phyloP scores from a whole-genome alignment of 75 land plant genomes.

The Cryptomeria japonica region DNA sequence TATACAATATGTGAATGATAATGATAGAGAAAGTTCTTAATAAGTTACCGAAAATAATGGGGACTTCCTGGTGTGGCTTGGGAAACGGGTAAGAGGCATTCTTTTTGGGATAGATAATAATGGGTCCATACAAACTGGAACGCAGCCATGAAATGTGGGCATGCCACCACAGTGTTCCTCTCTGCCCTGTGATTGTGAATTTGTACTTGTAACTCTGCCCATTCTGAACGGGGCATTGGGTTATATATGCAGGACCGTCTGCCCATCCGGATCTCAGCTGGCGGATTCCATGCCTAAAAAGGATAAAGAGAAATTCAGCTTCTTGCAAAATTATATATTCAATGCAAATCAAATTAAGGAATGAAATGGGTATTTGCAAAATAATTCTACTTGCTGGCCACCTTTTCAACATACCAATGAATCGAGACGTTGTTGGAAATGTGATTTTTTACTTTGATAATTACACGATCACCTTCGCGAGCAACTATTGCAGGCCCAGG shows the following conservation, averaged over 20 bases:
- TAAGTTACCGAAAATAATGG: conserved; percentile 57
- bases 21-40: neutral
- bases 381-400: neutral
- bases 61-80: conserved; percentile 52
- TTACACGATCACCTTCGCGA: conserved; percentile 57
- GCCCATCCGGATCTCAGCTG: conserved; percentile 61
- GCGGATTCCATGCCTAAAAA: conserved; percentile 61
- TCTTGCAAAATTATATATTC: too few relatives aligned
- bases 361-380: neutral
- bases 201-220: conserved; percentile 52
- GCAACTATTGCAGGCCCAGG: conserved; percentile 67
- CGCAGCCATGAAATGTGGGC: conserved; percentile 74
- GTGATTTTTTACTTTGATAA: conserved; percentile 51
- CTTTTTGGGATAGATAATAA: conserved; percentile 48
- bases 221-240: conserved; percentile 69
- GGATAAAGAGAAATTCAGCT: too few relatives aligned
- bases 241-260: conserved; percentile 68
- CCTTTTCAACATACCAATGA: conserved; percentile 45
- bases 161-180: conserved; percentile 69
- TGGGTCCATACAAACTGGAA: conserved; percentile 52
- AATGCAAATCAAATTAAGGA: neutral
- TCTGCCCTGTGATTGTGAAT: conserved; percentile 57
- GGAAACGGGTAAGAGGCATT: conserved; percentile 51
- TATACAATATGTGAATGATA: conserved; percentile 15
- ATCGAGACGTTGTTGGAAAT: conserved; percentile 47